A percentile compares a stretch with the other conserved stretches of the same genome.
Evolutionary conservation across 1,139 yeast genomes (phyloP).

Genomic region (Sugiyamaella neomexicana): DNA sequence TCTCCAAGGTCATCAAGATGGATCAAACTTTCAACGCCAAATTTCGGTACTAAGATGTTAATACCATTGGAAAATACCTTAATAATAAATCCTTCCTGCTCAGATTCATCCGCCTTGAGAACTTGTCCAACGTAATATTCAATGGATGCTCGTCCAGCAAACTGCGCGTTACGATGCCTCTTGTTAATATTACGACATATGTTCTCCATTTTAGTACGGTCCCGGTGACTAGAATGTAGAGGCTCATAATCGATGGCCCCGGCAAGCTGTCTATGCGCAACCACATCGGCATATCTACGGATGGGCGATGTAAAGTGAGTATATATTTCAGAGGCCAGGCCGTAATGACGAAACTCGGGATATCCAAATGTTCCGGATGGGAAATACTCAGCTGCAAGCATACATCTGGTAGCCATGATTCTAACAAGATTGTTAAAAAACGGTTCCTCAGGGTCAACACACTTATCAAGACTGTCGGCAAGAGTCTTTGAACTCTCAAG

Average conservation of each 20-base stretch:
- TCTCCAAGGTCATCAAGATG: conserved; percentile 72
- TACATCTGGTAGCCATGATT: conserved; percentile 97
- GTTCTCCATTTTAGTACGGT: conserved; percentile 84
- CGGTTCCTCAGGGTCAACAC: conserved; percentile 77
- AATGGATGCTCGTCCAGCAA: conserved; percentile 97
- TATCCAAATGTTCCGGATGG: conserved; percentile 90
- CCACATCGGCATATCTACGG: conserved; percentile 96
- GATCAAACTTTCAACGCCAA: conserved; percentile 93
- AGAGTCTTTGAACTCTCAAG: conserved; percentile 85
- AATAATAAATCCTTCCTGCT: conserved; percentile 87
- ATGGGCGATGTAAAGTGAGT: conserved; percentile 99
- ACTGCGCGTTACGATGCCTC: conserved; percentile 96
- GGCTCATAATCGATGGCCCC: conserved; percentile 95
- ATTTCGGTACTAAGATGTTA: conserved; percentile 93
- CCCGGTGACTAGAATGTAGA: conserved; percentile 78
- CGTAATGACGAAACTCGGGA: conserved; percentile 95
- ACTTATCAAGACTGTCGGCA: conserved; percentile 90
- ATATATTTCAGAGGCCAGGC: conserved; percentile 94
- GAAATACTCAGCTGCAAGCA: conserved; percentile 99
- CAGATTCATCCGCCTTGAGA: conserved; percentile 68
- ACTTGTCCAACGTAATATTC: conserved; percentile 98
- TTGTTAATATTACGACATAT: conserved; percentile 87
- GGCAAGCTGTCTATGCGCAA: conserved; percentile 95
- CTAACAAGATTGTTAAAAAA: conserved; percentile 92
- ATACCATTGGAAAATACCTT: conserved; percentile 94